These are phyloP conservation scores for Mycena galopus DNA, from an alignment of 768 basidiomycete genomes.

Conservation along the genomic window DNA sequence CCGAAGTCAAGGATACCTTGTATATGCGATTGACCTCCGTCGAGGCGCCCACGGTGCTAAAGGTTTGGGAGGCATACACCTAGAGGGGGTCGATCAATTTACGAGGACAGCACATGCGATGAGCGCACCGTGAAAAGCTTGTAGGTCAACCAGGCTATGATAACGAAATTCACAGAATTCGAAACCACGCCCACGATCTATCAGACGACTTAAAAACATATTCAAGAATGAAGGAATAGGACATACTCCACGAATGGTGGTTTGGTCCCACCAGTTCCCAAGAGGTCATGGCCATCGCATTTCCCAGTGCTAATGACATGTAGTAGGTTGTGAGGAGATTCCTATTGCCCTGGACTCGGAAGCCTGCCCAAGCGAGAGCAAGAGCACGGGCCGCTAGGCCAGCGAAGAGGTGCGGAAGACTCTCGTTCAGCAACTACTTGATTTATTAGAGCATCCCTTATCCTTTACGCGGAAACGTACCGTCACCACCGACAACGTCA, in stretches of 20 bases:
- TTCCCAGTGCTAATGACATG: slow-evolving; percentile 50
- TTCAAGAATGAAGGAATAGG: not conserved
- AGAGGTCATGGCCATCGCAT: slow-evolving; percentile 58
- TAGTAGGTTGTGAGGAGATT: slow-evolving; percentile 38
- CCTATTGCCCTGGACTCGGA: slow-evolving; percentile 52
- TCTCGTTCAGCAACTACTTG: slow-evolving; percentile 62
- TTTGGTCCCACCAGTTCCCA: slow-evolving; percentile 57
- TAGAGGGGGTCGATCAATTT: slow-evolving; percentile 28
- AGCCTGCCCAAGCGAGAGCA: slow-evolving; percentile 62
- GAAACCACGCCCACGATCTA: slow-evolving; percentile 58
- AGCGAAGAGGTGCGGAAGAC: slow-evolving; percentile 64
- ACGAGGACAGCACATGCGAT: not conserved
- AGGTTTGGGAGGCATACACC: slow-evolving; percentile 61
- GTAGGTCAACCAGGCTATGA: slow-evolving; percentile 54
- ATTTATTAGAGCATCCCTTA: not conserved
- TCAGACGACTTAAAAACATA: slow-evolving; percentile 4
- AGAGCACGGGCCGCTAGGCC: slow-evolving; percentile 61
- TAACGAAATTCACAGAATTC: slow-evolving; percentile 52
- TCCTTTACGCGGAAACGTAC: slow-evolving; percentile 46
- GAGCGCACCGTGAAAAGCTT: slow-evolving; percentile 57
- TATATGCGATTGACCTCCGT: slow-evolving; percentile 59
- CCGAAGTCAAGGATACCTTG: slow-evolving; percentile 53
- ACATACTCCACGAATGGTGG: slow-evolving; percentile 53
- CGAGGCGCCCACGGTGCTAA: slow-evolving; percentile 64
- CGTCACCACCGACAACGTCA: slow-evolving; percentile 59